Base-by-base conservation (phyloP, 768 basidiomycete species). In the Tubosaeta sp. region DNA sequence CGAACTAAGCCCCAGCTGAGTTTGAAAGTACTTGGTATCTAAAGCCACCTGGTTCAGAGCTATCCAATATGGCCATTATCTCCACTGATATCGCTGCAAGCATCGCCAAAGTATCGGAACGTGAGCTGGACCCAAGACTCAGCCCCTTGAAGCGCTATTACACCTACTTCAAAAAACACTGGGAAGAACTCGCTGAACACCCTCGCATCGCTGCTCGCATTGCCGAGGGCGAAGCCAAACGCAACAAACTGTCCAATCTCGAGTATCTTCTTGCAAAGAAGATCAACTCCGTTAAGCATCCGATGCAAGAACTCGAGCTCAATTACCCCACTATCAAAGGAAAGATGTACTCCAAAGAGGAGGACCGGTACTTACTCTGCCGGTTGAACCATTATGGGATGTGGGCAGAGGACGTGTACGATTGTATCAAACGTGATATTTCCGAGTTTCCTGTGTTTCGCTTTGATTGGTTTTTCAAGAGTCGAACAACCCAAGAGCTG, bases 391-490 rank as follows among this genome's bases (percentile, higher is more conserved):
- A 95, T 70, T 94, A 97, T 58, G 93, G 94, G 21, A 84, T 97
- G 78, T 84, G 86, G 49, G 72, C 78, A 14, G 90, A 90, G 44
- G 93, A 96, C 60, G 87, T 92, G 22, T 96, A 94, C 62, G 95
- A 99, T 63, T 73, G 86, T 48, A 96, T 98, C 71, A 96, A 95
- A 80, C 83, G 86, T 69, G 95, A 98, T 69, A 93, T 98, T 56
- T 86, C 84, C 13, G 94, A 98, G 71, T 97, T 94, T 70, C 94
- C 95, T 1, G 88, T 94, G 13, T 99, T 97, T 74, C 77, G 94
- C 19, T 98, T 98, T 61, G 94, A 97, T 63, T 97, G 94, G 95
- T 97, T 96, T 74, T 87, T 94, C 78, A 94, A 95, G 76, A 92
- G 90, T 57, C 74, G 95, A 48, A 40, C 18, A n/a, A 84, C 90